A percentile compares a stretch with the other conserved stretches of the same genome.
These are phyloP conservation scores for Thelonectria discophora DNA, from an alignment of 2,329 filamentous ascomycete species.

Conservation along the genomic window DNA sequence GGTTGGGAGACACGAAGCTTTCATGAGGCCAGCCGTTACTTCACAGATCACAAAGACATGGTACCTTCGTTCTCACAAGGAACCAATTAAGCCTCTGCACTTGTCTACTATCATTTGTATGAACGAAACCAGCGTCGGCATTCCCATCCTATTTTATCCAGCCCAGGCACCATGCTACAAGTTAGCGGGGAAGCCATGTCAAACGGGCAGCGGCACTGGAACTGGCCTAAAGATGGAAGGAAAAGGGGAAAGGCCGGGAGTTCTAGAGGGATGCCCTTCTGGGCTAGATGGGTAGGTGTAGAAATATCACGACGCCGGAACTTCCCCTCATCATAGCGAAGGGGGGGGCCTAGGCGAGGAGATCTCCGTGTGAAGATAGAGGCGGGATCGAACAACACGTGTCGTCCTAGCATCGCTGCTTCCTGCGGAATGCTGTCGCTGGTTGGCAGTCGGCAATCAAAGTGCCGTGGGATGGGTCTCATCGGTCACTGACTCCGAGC, in stretches of 20 bases:
- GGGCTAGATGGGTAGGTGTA: slow-evolving; percentile 1
- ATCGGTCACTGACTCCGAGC: slow-evolving; percentile 15
- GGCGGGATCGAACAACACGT: neutral
- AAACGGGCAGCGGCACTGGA: neutral
- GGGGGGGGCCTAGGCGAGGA: neutral
- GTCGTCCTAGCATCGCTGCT: neutral
- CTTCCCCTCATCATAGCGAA: no score
- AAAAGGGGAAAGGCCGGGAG: neutral
- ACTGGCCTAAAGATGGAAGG: neutral
- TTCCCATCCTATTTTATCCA: no score
- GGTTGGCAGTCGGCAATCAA: slow-evolving; percentile 17
- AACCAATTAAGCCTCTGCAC: no score
- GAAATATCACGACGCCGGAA: neutral
- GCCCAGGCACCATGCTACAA: no score
- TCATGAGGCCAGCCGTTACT: no score
- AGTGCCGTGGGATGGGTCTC: slow-evolving; percentile 21
- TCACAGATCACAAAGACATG: no score
- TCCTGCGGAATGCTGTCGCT: neutral
- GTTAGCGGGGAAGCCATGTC: neutral
- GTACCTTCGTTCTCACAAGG: no score
- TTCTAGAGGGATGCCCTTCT: slow-evolving; percentile 8
- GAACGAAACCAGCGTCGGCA: no score
- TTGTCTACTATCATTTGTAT: no score
- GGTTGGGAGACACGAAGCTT: no score
- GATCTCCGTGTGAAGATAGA: no score